Percentiles rank a stretch among this genome's conserved stretches.
Conservation (phyloP, 1,284 basidiomycete genomes). For the Ustilago hordei region DNA sequence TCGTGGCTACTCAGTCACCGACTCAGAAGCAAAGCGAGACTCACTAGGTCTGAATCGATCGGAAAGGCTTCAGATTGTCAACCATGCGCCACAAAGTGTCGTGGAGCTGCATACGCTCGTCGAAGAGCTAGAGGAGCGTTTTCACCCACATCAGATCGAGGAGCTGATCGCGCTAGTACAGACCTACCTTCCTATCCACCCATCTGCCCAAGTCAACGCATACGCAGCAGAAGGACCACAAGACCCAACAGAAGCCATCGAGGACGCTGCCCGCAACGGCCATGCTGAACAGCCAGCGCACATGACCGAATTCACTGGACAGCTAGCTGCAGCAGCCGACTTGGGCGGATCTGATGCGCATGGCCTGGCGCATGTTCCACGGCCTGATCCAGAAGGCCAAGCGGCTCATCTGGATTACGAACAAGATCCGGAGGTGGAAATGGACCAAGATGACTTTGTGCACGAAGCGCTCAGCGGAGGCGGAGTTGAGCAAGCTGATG, state of each 20-base stretch:
- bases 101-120: conserved; percentile 93
- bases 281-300: conserved; percentile 13
- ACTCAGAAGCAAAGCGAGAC: conserved; percentile 46
- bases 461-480: conserved; percentile 44
- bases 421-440: conserved; percentile 57
- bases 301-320: conserved; percentile 37
- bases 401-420: conserved; percentile 61
- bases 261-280: conserved; percentile 2
- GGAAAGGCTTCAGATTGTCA: conserved; percentile 90
- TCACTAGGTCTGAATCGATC: conserved; percentile 82
- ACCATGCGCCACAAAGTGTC: conserved; percentile 82
- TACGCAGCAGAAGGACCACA: conserved; percentile 35
- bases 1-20: conserved; percentile 46
- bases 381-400: conserved; percentile 44
- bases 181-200: conserved; percentile 69
- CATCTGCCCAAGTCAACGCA: conserved; percentile 17
- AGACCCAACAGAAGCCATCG: conserved; percentile 24
- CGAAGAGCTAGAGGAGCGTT: conserved; percentile 86
- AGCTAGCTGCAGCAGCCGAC: conserved; percentile 41
- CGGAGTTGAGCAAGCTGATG: conserved; percentile 68
- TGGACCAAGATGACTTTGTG: conserved; percentile 62
- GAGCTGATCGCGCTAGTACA: conserved; percentile 77
- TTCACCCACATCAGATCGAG: conserved; percentile 76
- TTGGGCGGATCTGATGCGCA: conserved; percentile 46
- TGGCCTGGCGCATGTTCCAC: conserved; percentile 52